A percentile compares a stretch with the other conserved stretches of the same genome.
Conservation (phyloP, 1,284 basidiomycete genomes). For the Polyporus tsugae region DNA sequence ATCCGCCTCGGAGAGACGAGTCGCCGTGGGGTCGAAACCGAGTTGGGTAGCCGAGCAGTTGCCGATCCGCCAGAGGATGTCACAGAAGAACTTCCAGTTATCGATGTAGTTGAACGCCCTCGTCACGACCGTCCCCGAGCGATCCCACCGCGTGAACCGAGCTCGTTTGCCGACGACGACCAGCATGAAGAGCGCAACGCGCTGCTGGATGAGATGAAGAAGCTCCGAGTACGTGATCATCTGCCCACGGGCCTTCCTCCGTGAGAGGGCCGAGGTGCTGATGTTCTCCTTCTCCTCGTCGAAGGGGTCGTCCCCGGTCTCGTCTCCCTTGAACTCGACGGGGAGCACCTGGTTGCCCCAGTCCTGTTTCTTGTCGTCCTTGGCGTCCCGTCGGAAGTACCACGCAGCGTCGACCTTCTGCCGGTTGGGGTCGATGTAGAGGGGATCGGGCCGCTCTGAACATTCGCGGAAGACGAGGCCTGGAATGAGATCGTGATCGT, state of each 20-base stretch:
- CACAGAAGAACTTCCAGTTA: background rate
- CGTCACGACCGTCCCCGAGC: conserved; percentile 13
- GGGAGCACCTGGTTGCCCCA: conserved; percentile 4
- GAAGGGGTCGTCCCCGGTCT: background rate
- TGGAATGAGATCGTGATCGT: background rate
- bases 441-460: background rate
- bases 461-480: background rate
- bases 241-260: background rate
- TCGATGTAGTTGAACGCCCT: conserved; percentile 8
- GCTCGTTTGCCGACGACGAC: conserved; percentile 1
- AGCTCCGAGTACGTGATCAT: conserved; percentile 4
- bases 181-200: conserved; percentile 6
- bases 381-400: background rate
- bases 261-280: background rate
- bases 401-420: background rate
- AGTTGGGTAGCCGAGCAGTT: conserved; percentile 41
- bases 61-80: conserved; percentile 33
- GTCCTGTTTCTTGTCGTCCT: background rate
- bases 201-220: conserved; percentile 6
- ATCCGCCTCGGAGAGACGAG: background rate
- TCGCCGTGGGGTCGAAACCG: conserved; percentile 25
- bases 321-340: conserved; percentile 10
- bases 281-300: background rate
- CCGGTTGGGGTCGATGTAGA: background rate
- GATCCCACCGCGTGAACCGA: conserved; percentile 15